These are phyloP conservation scores for Chloranthus sessilifolius DNA, from an alignment of 164 flowering plant genomes.

Conservation along the genomic window DNA sequence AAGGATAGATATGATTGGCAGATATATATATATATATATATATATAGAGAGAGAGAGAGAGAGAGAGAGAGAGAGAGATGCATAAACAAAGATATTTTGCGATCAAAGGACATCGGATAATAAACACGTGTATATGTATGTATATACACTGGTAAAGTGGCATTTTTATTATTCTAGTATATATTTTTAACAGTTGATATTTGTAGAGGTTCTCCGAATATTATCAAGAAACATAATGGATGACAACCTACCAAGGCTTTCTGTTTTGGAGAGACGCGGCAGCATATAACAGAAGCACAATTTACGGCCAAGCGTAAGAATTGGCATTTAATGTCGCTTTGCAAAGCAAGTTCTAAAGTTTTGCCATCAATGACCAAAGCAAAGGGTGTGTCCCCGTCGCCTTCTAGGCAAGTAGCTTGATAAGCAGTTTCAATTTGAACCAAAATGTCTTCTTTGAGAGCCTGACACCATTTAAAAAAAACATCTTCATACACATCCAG, in stretches of 20 bases:
- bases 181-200: too few species aligned
- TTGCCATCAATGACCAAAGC: constrained; percentile 63
- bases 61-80: too few species aligned
- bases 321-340: constrained; percentile 35
- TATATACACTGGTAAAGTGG: too few species aligned
- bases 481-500: too few species aligned
- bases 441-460: constrained; percentile 34
- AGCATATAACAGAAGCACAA: constrained; percentile 69
- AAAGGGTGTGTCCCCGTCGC: constrained; percentile 27
- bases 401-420: constrained; percentile 18
- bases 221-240: neutral
- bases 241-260: constrained; percentile 54
- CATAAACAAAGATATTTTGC: too few species aligned
- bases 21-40: neutral
- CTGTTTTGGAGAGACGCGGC: constrained; percentile 71
- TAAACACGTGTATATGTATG: too few species aligned
- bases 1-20: neutral
- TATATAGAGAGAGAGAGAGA: too few species aligned
- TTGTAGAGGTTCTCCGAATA: too few species aligned
- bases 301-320: constrained; percentile 49
- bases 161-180: too few species aligned
- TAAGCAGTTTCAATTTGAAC: constrained; percentile 29
- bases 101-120: too few species aligned
- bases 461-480: constrained; percentile 39
- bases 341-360: constrained; percentile 42